Base-by-base conservation (phyloP, 1,139 yeast genomes). In the Yamadazyma songkhlaensis region DNA sequence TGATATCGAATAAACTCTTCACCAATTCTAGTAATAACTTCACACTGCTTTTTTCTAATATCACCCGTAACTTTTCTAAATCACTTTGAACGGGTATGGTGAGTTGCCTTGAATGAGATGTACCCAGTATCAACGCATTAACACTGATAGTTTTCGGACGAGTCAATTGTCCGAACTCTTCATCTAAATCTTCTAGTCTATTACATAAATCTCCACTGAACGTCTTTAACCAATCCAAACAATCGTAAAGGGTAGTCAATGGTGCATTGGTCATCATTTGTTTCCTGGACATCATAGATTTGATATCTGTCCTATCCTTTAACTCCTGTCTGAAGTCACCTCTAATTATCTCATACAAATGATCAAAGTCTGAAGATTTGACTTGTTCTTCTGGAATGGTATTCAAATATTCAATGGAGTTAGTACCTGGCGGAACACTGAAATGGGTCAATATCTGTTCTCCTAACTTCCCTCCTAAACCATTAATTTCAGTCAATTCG, bases 401-500 rank as follows among this genome's bases (percentile, higher is more conserved):
- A 15, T n/a, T 30, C 2, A 84, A 67, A 41, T 54, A 72, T 2
- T 63, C 55, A 7, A 79, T 72, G 2, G 79, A 67, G 38, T 57
- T 60, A 4, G 24, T 38, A n/a, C 51, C 59, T 1, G 54, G 53
- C 0, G 81, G 81, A 0, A 77, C 60, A 4, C 66, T 63, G 23
- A 81, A 60, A 24, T 65, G 57, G 12, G 62, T 57, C 17, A 72
- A 49, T 0, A 89, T 64, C n/a, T 64, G 62, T 8, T 81, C 81
- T 0, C 98, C 98, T 6, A 74, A 64, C 50, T 86, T 87, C 2
- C 98, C 98, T 4, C 98, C 98, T 70, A 90, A 67, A 0, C 96
- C 90, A 71, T 95, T 84, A 41, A 90, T 75, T 50, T 90, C 96
- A 1, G 77, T 75, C 14, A 92, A 56, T 41, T 80, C 79, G 53